A percentile compares a stretch with the other conserved stretches of the same genome.
Evolutionary conservation across 1,139 yeast species (phyloP).

Genomic region (Zygoascus sp.): DNA sequence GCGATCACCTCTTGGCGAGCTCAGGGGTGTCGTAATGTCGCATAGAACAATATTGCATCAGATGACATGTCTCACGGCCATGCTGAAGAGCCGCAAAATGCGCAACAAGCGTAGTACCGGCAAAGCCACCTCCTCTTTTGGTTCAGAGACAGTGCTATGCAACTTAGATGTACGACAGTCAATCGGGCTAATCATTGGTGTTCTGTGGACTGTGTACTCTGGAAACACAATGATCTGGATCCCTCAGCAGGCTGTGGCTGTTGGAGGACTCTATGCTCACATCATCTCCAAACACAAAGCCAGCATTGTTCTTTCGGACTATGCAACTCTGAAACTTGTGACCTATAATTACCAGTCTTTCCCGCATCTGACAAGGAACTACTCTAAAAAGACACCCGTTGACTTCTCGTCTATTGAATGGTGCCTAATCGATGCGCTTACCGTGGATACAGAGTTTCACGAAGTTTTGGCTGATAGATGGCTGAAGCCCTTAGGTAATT

Average conservation of each 20-base stretch:
- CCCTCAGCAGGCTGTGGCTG: slow-evolving; percentile 67
- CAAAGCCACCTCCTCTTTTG: background rate
- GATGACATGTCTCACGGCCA: slow-evolving; percentile 67
- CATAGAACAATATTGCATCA: slow-evolving; percentile 87
- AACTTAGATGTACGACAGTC: slow-evolving; percentile 84
- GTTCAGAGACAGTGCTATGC: slow-evolving; percentile 45
- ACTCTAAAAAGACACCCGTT: slow-evolving; percentile 69
- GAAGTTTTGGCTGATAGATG: slow-evolving; percentile 89
- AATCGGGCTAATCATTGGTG: slow-evolving; percentile 79
- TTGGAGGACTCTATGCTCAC: slow-evolving; percentile 85
- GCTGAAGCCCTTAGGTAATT: slow-evolving; percentile 86
- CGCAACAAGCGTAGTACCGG: slow-evolving; percentile 36
- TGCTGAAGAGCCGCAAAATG: slow-evolving; percentile 45
- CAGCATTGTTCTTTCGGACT: slow-evolving; percentile 75
- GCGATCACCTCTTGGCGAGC: slow-evolving; percentile 83
- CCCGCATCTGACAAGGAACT: slow-evolving; percentile 80
- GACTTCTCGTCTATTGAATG: slow-evolving; percentile 78
- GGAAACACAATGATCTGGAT: slow-evolving; percentile 84
- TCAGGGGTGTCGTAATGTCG: slow-evolving; percentile 89
- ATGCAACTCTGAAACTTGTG: slow-evolving; percentile 85
- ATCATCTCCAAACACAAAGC: slow-evolving; percentile 67
- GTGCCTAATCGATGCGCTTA: slow-evolving; percentile 87
- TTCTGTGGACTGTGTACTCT: slow-evolving; percentile 72
- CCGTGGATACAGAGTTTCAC: slow-evolving; percentile 90
- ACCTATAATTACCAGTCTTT: slow-evolving; percentile 89